Conservation (phyloP, 139 green algal genomes). For the Dunaliella primolecta region DNA sequence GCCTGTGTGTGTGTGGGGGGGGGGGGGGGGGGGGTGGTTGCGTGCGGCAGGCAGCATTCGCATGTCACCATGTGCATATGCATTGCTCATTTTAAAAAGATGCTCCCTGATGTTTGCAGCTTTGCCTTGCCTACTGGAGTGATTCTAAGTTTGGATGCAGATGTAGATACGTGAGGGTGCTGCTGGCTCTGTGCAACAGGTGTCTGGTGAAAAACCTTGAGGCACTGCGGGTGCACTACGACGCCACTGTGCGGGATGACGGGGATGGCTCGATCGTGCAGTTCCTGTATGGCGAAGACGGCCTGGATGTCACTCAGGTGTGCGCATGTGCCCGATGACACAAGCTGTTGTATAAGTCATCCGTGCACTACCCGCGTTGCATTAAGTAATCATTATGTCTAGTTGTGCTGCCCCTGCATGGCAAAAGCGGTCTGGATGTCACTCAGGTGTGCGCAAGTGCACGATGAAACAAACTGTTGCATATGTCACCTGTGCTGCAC, state of each 20-base stretch:
- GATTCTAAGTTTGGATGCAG: no score
- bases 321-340: neutral
- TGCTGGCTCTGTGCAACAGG: no score
- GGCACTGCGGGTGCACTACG: constrained; percentile 82
- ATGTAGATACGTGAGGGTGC: no score
- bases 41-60: neutral
- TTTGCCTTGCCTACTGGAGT: no score
- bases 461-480: neutral
- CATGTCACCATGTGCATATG: no score
- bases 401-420: constrained; percentile 93
- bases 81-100: no score
- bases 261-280: constrained; percentile 80
- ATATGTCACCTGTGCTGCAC: no score
- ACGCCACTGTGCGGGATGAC: constrained; percentile 87
- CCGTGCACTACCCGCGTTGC: no score
- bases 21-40: no score
- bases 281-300: constrained; percentile 96
- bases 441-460: constrained; percentile 21
- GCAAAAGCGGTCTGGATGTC: constrained; percentile 91
- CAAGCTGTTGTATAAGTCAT: neutral
- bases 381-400: no score
- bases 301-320: constrained; percentile 71
- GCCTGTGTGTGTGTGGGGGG: neutral
- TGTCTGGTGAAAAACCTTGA: constrained; percentile 96
- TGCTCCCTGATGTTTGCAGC: no score